Conservation (phyloP, 2,329 filamentous ascomycete genomes). For the Trichophyton benhamiae region DNA sequence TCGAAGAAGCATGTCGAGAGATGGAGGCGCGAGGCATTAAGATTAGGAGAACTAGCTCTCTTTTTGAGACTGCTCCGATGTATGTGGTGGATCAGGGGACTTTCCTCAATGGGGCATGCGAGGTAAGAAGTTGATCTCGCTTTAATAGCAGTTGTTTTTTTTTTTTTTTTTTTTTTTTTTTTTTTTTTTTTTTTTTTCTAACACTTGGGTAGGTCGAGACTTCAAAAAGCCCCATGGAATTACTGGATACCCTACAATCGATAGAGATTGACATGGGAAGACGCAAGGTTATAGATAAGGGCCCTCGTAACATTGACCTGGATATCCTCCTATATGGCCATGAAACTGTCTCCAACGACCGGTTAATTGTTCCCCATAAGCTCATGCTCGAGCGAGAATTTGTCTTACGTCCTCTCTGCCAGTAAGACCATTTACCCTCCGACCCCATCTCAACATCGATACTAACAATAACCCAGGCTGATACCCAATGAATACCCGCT, state of each 20-base stretch:
- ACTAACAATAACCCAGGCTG: conserved; percentile 6
- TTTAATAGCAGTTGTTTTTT: not conserved
- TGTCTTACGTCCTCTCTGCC: conserved; percentile 70
- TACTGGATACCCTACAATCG: conserved; percentile 68
- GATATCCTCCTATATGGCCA: conserved; percentile 79
- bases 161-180: not conserved
- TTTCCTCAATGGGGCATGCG: conserved; percentile 86
- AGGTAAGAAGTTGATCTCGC: conserved; percentile 46
- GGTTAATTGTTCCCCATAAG: conserved; percentile 72
- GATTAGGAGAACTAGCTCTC: conserved; percentile 66
- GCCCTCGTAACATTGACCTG: conserved; percentile 84
- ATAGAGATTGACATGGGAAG: conserved; percentile 74
- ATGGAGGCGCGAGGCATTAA: conserved; percentile 63
- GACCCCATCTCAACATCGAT: not conserved
- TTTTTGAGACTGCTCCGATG: conserved; percentile 96
- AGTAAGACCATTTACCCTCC: conserved; percentile 20
- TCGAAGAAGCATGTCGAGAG: conserved; percentile 68
- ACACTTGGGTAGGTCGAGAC: conserved; percentile 58
- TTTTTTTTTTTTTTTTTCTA: not conserved
- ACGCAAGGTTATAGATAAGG: conserved; percentile 79
- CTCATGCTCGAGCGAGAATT: conserved; percentile 86
- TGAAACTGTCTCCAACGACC: conserved; percentile 51
- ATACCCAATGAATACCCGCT: conserved; percentile 19
- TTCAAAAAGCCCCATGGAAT: conserved; percentile 55
- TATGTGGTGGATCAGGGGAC: conserved; percentile 79